A percentile compares a stretch with the other conserved stretches of the same genome.
Conservation (phyloP, 2,329 filamentous ascomycete species). For the Talaromyces atroroseus region DNA sequence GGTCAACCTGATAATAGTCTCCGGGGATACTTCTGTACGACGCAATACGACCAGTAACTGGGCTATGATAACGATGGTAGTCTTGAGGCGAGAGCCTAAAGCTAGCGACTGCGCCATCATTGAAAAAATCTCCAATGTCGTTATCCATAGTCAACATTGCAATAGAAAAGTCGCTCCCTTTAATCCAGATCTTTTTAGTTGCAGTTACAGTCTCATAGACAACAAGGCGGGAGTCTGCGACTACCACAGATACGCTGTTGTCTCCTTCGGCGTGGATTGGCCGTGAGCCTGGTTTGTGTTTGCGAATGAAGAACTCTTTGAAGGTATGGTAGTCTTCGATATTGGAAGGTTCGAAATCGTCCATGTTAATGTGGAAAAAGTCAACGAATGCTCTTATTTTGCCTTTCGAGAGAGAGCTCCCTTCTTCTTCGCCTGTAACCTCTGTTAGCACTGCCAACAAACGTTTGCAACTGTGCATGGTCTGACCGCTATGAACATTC, state of each 20-base stretch:
- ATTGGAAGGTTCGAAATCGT: constrained; percentile 33
- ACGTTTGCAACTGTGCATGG: not conserved
- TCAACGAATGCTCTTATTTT: constrained; percentile 36
- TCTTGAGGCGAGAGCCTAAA: constrained; percentile 42
- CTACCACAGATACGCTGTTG: constrained; percentile 24
- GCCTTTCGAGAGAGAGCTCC: constrained; percentile 23
- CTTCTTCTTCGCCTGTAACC: constrained; percentile 19
- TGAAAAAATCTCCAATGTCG: constrained; percentile 28
- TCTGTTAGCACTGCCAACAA: not conserved
- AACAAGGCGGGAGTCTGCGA: constrained; percentile 36
- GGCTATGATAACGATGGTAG: constrained; percentile 44
- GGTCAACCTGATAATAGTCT: constrained; percentile 42
- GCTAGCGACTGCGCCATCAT: constrained; percentile 34
- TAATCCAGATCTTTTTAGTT: constrained; percentile 38
- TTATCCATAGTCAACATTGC: constrained; percentile 34
- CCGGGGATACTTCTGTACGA: constrained; percentile 37
- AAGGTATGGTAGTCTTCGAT: constrained; percentile 31
- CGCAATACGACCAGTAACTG: constrained; percentile 36
- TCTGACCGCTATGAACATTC: constrained; percentile 26
- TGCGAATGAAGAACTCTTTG: constrained; percentile 37
- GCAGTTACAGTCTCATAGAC: constrained; percentile 31
- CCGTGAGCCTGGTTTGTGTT: constrained; percentile 26
- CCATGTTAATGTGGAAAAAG: constrained; percentile 34
- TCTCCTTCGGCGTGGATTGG: constrained; percentile 25
- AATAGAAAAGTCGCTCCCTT: constrained; percentile 41